Percentiles rank a stretch among this genome's conserved stretches.
phyloP scores from a whole-genome alignment of 331 rosid species.

The Ulmus americana region DNA sequence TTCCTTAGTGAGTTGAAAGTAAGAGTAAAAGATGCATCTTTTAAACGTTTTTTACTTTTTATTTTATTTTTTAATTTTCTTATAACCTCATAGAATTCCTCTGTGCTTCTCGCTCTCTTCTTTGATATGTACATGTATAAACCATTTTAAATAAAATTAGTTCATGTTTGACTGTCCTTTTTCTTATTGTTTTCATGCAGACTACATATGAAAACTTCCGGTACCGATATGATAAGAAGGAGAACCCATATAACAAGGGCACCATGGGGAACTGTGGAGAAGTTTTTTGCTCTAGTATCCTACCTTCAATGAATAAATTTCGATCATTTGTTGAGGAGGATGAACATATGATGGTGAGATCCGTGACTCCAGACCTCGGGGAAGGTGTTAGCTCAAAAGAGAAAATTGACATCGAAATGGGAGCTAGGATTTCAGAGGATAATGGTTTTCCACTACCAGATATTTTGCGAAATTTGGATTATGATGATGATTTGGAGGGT shows the following conservation, averaged over 20 bases:
- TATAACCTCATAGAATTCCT: not conserved
- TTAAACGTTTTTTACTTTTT: not conserved
- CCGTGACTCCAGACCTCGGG: slow-evolving; percentile 35
- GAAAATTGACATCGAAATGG: slow-evolving; percentile 81
- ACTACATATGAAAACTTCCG: slow-evolving; percentile 95
- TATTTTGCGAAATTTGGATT: slow-evolving; percentile 49
- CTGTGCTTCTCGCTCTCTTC: not conserved
- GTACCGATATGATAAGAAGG: slow-evolving; percentile 69
- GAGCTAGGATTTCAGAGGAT: slow-evolving; percentile 45
- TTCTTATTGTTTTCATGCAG: slow-evolving; percentile 36
- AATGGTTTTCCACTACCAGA: slow-evolving; percentile 47
- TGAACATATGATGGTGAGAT: slow-evolving; percentile 31
- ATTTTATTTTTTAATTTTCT: not conserved
- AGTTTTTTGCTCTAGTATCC: slow-evolving; percentile 51
- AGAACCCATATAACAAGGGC: slow-evolving; percentile 77
- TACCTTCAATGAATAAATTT: slow-evolving; percentile 47
- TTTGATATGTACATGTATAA: not conserved
- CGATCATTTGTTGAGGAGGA: slow-evolving; percentile 50
- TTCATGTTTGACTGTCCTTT: not conserved
- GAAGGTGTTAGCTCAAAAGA: slow-evolving; percentile 50
- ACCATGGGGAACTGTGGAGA: slow-evolving; percentile 40
- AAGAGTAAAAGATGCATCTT: not conserved
- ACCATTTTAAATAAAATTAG: not conserved
- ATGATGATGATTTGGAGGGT: slow-evolving; percentile 42
- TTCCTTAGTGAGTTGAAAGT: no score